These are phyloP conservation scores for Chlorophyllum brunneum DNA, from an alignment of 768 basidiomycete genomes.

Conservation along the genomic window DNA sequence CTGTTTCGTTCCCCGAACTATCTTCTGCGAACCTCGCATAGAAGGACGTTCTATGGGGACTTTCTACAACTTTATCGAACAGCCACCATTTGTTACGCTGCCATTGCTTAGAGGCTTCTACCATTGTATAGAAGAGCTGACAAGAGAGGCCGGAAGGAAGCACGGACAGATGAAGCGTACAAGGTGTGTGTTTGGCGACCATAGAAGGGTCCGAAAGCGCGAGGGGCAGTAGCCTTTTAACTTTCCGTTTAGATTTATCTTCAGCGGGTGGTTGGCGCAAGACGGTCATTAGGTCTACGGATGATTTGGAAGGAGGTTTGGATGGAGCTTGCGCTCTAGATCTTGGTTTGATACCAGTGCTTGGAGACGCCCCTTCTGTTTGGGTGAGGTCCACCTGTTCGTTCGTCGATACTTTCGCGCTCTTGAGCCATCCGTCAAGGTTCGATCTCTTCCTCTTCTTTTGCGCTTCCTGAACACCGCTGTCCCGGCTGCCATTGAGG, in stretches of 20 bases:
- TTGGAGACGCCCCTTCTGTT: slow-evolving; percentile 10
- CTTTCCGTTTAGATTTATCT: slow-evolving; percentile 20
- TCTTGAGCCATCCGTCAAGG: slow-evolving; percentile 55
- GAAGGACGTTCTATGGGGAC: slow-evolving; percentile 80
- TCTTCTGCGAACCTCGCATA: slow-evolving; percentile 51
- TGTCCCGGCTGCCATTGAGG: slow-evolving; percentile 25
- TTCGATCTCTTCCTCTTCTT: slow-evolving; percentile 51
- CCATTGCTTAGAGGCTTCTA: slow-evolving; percentile 60
- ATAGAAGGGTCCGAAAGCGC: slow-evolving; percentile 57
- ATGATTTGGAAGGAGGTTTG: slow-evolving; percentile 24
- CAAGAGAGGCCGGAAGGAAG: slow-evolving; percentile 76
- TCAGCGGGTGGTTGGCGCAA: slow-evolving; percentile 46
- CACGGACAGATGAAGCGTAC: slow-evolving; percentile 65
- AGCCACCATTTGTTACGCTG: slow-evolving; percentile 81
- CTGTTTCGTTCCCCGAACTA: slow-evolving; percentile 22
- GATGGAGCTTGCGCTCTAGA: slow-evolving; percentile 9
- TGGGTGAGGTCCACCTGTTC: slow-evolving; percentile 16
- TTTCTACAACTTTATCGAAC: slow-evolving; percentile 77
- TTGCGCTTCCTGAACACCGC: slow-evolving; percentile 13
- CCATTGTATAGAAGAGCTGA: slow-evolving; percentile 69
- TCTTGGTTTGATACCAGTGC: slow-evolving; percentile 2
- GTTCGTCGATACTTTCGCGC: slow-evolving; percentile 3
- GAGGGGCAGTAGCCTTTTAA: slow-evolving; percentile 51
- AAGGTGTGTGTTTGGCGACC: slow-evolving; percentile 68
- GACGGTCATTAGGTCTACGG: slow-evolving; percentile 51